Percentiles rank a stretch among this genome's conserved stretches.
Conservation (phyloP, 495 filamentous ascomycete genomes). For the Apiosordaria backusii region DNA sequence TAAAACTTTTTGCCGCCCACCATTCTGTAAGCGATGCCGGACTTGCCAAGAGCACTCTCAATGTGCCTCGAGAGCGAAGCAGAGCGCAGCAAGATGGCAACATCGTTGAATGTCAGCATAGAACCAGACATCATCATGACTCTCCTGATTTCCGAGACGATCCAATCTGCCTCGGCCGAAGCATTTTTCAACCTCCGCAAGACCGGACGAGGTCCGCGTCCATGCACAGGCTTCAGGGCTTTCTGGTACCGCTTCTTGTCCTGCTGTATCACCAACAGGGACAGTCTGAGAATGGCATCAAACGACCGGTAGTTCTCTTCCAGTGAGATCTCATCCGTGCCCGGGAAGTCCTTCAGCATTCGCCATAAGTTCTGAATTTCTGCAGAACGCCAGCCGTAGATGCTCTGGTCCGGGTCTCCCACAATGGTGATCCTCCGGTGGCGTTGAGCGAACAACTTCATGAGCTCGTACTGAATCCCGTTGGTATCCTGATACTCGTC, state of each 20-base stretch:
- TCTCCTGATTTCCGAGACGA: slow-evolving; percentile 80
- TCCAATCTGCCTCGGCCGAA: slow-evolving; percentile 77
- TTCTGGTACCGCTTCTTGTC: slow-evolving; percentile 78
- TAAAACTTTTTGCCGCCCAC: slow-evolving; percentile 89
- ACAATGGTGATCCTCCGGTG: slow-evolving; percentile 83
- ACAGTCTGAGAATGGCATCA: slow-evolving; percentile 77
- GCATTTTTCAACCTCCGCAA: slow-evolving; percentile 74
- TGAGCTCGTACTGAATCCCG: slow-evolving; percentile 88
- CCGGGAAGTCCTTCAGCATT: slow-evolving; percentile 71
- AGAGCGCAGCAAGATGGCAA: slow-evolving; percentile 82
- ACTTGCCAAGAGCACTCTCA: slow-evolving; percentile 77
- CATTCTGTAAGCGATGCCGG: slow-evolving; percentile 90
- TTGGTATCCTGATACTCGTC: slow-evolving; percentile 99
- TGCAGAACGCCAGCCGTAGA: slow-evolving; percentile 96
- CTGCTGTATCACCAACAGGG: slow-evolving; percentile 87
- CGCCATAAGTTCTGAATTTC: slow-evolving; percentile 85
- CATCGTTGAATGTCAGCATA: slow-evolving; percentile 69
- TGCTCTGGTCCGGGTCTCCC: slow-evolving; percentile 96
- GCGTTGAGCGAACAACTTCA: slow-evolving; percentile 78
- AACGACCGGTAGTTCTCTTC: slow-evolving; percentile 96
- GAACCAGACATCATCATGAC: slow-evolving; percentile 65
- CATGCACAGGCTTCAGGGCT: slow-evolving; percentile 74
- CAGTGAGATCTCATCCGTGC: slow-evolving; percentile 78
- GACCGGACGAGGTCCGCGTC: slow-evolving; percentile 75
- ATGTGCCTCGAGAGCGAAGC: slow-evolving; percentile 79